Evolutionary conservation across 257 asterid genomes (phyloP), one percentile per base, ranked within the genome.

Genomic region (Solanum appendiculatum): DNA sequence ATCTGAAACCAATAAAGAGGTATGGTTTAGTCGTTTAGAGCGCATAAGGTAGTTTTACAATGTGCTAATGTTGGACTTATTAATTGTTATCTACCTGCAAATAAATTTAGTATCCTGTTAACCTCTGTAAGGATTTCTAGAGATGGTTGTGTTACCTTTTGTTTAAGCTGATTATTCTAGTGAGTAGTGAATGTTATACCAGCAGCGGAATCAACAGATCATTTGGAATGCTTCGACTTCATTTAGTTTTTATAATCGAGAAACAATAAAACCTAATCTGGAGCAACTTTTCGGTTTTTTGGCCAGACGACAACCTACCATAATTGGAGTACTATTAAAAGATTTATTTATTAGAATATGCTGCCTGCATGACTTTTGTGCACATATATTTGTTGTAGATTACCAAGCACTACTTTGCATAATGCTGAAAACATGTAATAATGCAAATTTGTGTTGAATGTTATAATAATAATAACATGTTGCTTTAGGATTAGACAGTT

Each of bases 1-100:
- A 56, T 89, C 96, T 36, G 98, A 91, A 89, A 78, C 82, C 87
- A 90, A 89, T 87, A 93, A 93, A 89, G 98, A 95, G 99, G 99
- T 96, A 92, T 44, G 90, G 0, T 85, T 3, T 21, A 60, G 9
- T 42, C 88, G 0, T 27, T 18, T 36, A 39, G 11, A 34, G 39
- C 0, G 4, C 82, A 27, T 25, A 68, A 85, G 42, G 69, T 46
- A 39, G 87, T 36, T 20, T 86, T 31, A 7, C 39, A n/a, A 33
- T 44, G 29, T 25, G 34, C 33, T 72, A 21, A 7, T 54, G 63
- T 15, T 44, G 21, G 46, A 36, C 36, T 4, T 48, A 18, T 10
- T 37, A 3, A 75, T 7, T 68, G 89, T 51, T 87, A 83, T 82
- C 64, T 51, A 7, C 40, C 18, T 80, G 68, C 68, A 29, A 78